phyloP scores from a whole-genome alignment of 306 rosid genomes.

The Castanopsis chinensis region DNA sequence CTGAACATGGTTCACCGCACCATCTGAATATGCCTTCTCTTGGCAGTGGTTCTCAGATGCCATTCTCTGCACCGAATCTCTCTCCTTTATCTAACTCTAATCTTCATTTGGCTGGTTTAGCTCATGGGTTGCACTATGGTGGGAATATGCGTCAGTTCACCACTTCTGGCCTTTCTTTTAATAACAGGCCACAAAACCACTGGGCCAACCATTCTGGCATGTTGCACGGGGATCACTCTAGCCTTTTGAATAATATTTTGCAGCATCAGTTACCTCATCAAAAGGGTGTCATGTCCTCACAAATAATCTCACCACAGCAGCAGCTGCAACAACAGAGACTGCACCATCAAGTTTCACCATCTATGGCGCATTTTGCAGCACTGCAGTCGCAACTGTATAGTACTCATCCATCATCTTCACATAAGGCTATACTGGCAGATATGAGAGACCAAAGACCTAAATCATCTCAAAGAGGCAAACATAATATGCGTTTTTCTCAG shows the following conservation, averaged over 20 bases:
- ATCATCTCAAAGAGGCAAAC: conserved; percentile 46
- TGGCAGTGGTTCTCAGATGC: conserved; percentile 40
- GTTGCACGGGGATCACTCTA: conserved; percentile 56
- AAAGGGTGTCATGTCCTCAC: conserved; percentile 39
- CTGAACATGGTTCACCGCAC: conserved; percentile 47
- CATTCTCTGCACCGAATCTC: conserved; percentile 42
- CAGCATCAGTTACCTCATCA: conserved; percentile 82
- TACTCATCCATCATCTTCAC: conserved; percentile 37
- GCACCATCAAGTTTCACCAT: conserved; percentile 42
- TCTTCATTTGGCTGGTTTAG: conserved; percentile 45
- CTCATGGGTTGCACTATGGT: conserved; percentile 42
- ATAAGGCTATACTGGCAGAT: conserved; percentile 33
- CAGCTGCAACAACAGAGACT: conserved; percentile 49
- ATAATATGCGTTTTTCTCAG: conserved; percentile 36
- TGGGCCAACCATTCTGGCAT: conserved; percentile 43
- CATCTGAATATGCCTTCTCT: conserved; percentile 42
- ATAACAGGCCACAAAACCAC: conserved; percentile 39
- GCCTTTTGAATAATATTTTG: conserved; percentile 63
- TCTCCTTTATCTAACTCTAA: conserved; percentile 49
- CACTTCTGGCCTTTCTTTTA: conserved; percentile 43
- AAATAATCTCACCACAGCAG: conserved; percentile 38
- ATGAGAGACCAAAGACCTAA: conserved; percentile 46
- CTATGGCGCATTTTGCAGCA: conserved; percentile 47
- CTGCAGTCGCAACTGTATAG: conserved; percentile 41
- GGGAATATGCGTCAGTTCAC: conserved; percentile 42